phyloP scores from a whole-genome alignment of 1,284 basidiomycete genomes.

The Salmacisia buchloeana region DNA sequence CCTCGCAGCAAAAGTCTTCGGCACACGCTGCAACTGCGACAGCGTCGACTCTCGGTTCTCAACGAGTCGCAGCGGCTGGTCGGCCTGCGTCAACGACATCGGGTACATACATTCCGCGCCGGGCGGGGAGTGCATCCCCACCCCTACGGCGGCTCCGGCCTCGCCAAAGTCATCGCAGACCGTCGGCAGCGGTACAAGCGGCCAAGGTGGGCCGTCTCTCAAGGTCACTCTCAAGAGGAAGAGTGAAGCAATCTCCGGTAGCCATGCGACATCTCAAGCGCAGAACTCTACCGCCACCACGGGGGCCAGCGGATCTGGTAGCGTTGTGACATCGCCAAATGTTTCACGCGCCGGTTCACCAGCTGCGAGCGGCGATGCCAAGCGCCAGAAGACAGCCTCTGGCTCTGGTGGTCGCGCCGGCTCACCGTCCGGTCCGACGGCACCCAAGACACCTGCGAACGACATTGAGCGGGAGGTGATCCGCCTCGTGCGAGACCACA shows the following conservation, averaged over 20 bases:
- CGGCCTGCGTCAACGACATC: neutral
- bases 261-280: neutral
- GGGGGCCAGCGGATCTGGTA: too few relatives aligned
- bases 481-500: conserved; percentile 31
- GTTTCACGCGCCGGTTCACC: neutral
- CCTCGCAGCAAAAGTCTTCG: too few relatives aligned
- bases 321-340: neutral
- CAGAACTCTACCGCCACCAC: neutral
- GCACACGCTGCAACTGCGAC: neutral
- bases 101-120: conserved; percentile 4
- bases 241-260: conserved; percentile 6
- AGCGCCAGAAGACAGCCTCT: too few relatives aligned
- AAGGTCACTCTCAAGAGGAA: conserved; percentile 5
- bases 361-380: too few relatives aligned
- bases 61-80: neutral
- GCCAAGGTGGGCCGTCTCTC: too few relatives aligned
- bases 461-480: conserved; percentile 36
- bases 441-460: neutral
- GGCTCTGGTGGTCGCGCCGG: too few relatives aligned
- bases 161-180: neutral
- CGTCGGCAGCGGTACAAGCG: neutral
- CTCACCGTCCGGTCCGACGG: neutral
- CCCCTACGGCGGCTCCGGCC: too few relatives aligned
- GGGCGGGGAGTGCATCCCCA: neutral
- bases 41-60: neutral